A percentile compares a stretch with the other conserved stretches of the same genome.
Evolutionary conservation across 2,329 filamentous ascomycete genomes (phyloP).

Genomic region (Salinomyces thailandicus): DNA sequence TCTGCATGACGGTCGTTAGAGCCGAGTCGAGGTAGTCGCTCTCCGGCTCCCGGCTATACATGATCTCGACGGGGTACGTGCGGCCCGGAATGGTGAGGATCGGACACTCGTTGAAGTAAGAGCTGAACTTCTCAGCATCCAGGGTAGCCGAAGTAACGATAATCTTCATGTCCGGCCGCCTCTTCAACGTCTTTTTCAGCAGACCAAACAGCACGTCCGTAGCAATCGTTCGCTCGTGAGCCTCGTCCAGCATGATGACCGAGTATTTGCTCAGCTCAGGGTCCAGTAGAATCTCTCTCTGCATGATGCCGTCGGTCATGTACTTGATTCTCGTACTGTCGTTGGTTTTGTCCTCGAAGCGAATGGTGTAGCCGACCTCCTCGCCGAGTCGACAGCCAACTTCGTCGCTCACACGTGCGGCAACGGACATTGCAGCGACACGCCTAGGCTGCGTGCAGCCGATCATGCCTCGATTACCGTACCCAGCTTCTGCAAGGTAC

Average conservation of each 20-base stretch:
- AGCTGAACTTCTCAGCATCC: conserved; percentile 93
- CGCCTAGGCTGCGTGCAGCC: conserved; percentile 95
- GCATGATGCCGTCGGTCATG: conserved; percentile 98
- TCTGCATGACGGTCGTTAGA: conserved; percentile 95
- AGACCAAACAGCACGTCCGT: conserved; percentile 93
- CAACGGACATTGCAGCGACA: conserved; percentile 95
- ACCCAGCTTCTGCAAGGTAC: conserved; percentile 86
- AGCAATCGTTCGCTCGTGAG: conserved; percentile 91
- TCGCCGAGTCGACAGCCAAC: conserved; percentile 83
- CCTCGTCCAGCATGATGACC: conserved; percentile 96
- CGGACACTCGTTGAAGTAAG: conserved; percentile 90
- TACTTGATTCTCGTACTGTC: conserved; percentile 92
- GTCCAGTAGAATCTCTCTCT: conserved; percentile 88
- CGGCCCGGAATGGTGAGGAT: conserved; percentile 95
- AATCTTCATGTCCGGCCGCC: conserved; percentile 77
- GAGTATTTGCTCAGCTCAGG: conserved; percentile 82
- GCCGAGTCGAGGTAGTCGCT: conserved; percentile 91
- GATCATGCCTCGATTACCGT: conserved; percentile 76
- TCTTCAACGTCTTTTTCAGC: conserved; percentile 83
- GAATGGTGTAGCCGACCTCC: conserved; percentile 93
- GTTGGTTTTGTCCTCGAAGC: conserved; percentile 90
- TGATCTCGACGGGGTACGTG: conserved; percentile 89
- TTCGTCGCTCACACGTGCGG: conserved; percentile 92
- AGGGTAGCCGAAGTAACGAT: conserved; percentile 96
- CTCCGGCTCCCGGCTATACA: conserved; percentile 91